phyloP scores from a whole-genome alignment of 345 rosid species.

The Dimocarpus longan region DNA sequence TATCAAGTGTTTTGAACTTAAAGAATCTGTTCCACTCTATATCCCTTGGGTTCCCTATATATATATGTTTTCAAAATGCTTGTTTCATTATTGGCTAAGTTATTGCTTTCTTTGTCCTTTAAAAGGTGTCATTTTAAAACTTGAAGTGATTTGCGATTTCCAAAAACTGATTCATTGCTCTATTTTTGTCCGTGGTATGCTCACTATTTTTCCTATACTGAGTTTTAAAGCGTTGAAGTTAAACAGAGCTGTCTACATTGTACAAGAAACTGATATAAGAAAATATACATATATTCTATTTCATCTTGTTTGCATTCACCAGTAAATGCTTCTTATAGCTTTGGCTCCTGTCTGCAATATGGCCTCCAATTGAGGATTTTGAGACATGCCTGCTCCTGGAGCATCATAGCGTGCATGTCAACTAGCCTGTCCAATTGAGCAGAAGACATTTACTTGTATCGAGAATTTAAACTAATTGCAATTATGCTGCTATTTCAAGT shows the following conservation, averaged over 20 bases:
- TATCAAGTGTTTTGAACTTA: not conserved
- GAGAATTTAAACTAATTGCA: conserved; percentile 29
- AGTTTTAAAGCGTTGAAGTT: not conserved
- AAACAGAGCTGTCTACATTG: not conserved
- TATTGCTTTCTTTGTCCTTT: no score
- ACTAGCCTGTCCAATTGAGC: conserved; percentile 39
- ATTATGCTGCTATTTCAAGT: conserved; percentile 26
- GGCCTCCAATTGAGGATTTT: conserved; percentile 31
- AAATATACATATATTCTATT: not conserved
- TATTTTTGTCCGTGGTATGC: not conserved
- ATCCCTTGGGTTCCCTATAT: not conserved
- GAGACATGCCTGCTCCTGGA: conserved; percentile 34
- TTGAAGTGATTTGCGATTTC: not conserved
- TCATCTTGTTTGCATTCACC: not conserved
- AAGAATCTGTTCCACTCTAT: not conserved
- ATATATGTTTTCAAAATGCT: not conserved
- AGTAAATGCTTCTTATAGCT: conserved; percentile 23
- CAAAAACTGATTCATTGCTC: not conserved
- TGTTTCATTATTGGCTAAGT: not conserved
- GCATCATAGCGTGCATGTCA: conserved; percentile 34
- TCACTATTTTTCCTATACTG: not conserved
- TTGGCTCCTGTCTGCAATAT: conserved; percentile 23
- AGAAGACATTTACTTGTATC: conserved; percentile 34
- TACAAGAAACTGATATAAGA: not conserved
- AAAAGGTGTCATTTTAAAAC: conserved; percentile 7